phyloP scores from a whole-genome alignment of 345 rosid genomes.

The Euphorbia lathyris region DNA sequence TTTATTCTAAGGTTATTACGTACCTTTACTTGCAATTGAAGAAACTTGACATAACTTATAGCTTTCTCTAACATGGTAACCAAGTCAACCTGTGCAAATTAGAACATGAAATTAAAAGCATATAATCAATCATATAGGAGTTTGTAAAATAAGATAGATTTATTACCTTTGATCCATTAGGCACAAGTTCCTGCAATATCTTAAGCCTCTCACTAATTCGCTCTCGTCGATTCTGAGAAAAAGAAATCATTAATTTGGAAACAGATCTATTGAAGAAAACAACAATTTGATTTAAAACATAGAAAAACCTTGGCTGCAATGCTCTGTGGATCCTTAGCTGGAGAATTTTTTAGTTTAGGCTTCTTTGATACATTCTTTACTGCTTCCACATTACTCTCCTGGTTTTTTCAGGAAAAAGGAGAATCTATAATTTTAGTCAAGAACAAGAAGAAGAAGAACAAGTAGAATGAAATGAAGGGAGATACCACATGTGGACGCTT shows the following conservation, averaged over 20 bases:
- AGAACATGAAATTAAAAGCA: no score
- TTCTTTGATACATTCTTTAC: slow-evolving; percentile 50
- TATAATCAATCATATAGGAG: no score
- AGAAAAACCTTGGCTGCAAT: slow-evolving; percentile 83
- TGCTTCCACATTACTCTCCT: slow-evolving; percentile 39
- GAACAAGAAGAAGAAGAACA: neutral
- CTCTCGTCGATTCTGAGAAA: slow-evolving; percentile 73
- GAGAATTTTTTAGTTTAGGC: slow-evolving; percentile 43
- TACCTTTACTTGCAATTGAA: slow-evolving; percentile 96
- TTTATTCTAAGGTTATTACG: neutral
- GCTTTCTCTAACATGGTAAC: slow-evolving; percentile 97
- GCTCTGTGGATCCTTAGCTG: slow-evolving; percentile 84
- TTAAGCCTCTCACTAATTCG: slow-evolving; percentile 88
- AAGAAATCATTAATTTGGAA: neutral
- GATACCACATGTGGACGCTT: slow-evolving; percentile 61
- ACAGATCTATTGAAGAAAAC: no score
- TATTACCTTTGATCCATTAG: slow-evolving; percentile 80
- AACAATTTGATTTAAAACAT: neutral
- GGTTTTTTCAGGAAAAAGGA: no score
- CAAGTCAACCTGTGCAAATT: slow-evolving; percentile 62
- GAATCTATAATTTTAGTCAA: no score
- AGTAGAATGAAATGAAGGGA: neutral
- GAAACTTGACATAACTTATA: slow-evolving; percentile 85
- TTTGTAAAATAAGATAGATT: no score
- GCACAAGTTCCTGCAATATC: slow-evolving; percentile 77